These are phyloP conservation scores for Truncatella angustata DNA, from an alignment of 2,329 filamentous ascomycete species.

Conservation along the genomic window DNA sequence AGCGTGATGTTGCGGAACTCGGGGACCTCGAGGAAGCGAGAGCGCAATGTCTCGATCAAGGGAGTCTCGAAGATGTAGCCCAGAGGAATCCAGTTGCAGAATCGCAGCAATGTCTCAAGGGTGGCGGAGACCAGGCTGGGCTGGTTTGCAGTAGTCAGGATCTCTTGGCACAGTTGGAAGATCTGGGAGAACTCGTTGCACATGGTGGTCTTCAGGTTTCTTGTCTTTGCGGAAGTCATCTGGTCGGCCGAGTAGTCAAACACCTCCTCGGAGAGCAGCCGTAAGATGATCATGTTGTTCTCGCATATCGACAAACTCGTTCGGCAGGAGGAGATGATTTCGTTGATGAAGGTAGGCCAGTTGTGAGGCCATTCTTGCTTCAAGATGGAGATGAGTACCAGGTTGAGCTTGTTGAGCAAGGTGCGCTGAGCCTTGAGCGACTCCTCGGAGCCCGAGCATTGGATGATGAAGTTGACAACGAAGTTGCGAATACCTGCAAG, in stretches of 20 bases:
- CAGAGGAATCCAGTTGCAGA: slow-evolving; percentile 98
- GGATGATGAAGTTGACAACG: slow-evolving; percentile 96
- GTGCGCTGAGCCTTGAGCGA: slow-evolving; percentile 80
- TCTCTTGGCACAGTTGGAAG: slow-evolving; percentile 95
- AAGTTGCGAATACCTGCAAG: slow-evolving; percentile 91
- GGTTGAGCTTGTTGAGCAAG: slow-evolving; percentile 95
- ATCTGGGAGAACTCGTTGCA: slow-evolving; percentile 98
- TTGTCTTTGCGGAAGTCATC: slow-evolving; percentile 98
- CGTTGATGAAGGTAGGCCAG: slow-evolving; percentile 99
- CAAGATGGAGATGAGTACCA: slow-evolving; percentile 93
- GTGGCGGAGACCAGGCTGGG: slow-evolving; percentile 93
- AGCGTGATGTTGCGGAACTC: slow-evolving; percentile 97
- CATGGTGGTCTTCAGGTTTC: slow-evolving; percentile 97
- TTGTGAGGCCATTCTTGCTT: slow-evolving; percentile 99
- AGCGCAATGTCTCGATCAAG: slow-evolving; percentile 90
- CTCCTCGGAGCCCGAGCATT: slow-evolving; percentile 88
- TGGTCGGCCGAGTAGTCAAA: slow-evolving; percentile 99
- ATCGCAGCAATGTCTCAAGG: slow-evolving; percentile 89
- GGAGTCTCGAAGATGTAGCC: slow-evolving; percentile 99
- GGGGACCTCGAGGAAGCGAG: slow-evolving; percentile 85
- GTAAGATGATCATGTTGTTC: slow-evolving; percentile 99
- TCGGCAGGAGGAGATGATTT: slow-evolving; percentile 95
- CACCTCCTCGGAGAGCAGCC: slow-evolving; percentile 93
- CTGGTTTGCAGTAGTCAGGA: slow-evolving; percentile 85
- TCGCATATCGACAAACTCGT: slow-evolving; percentile 96